Base-by-base conservation (phyloP, 129 eudicot genomes). In the Flaveria bidentis region DNA sequence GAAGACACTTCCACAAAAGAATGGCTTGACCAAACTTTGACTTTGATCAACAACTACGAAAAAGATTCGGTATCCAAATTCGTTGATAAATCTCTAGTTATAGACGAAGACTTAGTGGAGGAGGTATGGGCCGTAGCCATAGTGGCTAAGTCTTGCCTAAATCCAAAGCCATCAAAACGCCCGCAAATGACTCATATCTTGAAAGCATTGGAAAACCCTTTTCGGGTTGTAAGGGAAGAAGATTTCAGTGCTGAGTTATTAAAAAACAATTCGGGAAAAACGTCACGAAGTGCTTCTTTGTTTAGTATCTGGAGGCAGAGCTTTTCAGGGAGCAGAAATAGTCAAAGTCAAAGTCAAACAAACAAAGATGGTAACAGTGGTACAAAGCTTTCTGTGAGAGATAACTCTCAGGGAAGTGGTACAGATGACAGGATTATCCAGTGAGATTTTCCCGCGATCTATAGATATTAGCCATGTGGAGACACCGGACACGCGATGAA, bases 81-180 rank as follows among this genome's bases (percentile, higher is more conserved):
- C 16, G 56, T 89, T 1, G 96, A 90, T 67, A 88, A 74, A 74
- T 84, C 96, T 15, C 77, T 92, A 28, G 82, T 88, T 11, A 71
- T 90, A 64, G 92, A 92, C 2, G 98, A 92, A 45, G 98, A 92
- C 71, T 85, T 92, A 2, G 72, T 90, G 22, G 96, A 92, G 44
- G 98, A 90, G 66, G 93, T 92, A 28, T 89, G 98, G 98, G 92
- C 98, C 4, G 86, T 92, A 78, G 96, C 98, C 42, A 86, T 92
- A 14, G 92, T 92, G 51, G 98, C 98, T 14, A 90, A 86, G 62
- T 87, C 96, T 12, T 92, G 97, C 73, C 80, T 92, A 14, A 87
- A 92, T 58, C 97, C 96, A 26, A 87, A 84, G 72, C 74, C 93
- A 18, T 79, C 88, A 14, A 82, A 82, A 79, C 91, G 97, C 2